Evolutionary conservation across 495 filamentous ascomycete species (phyloP), one percentile per base, ranked within the genome.

Genomic region (Hypoxylon fragiforme): DNA sequence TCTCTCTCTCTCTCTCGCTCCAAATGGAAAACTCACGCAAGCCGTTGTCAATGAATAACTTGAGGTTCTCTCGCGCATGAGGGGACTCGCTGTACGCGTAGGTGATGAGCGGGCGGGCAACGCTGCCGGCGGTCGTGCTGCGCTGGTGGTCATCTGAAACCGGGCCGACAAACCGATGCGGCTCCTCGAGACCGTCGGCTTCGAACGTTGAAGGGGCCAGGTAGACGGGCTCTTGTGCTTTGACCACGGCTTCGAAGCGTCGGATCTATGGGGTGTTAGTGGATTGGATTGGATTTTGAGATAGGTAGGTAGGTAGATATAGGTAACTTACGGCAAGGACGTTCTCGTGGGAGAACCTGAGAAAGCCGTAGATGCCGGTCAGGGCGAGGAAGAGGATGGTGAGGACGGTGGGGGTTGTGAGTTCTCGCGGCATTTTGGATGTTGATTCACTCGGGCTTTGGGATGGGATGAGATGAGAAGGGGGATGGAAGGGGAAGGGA

Each of bases 51-150:
- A 69, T 28, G 45, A 72, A 72, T 44, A 67, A 74, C 30, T 55
- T 15, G 12, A 72, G 31, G 45, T 70, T 74, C 15, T 44, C 44
- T 8, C 59, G 65, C 20, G 64, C 37, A 7, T 6, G 15, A 1
- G 42, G 46, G n/a, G 63, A 55, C 28, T 72, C 66, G 3, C 35
- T 37, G 43, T 72, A 74, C 20, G 51, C 58, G 35, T 72, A 74
- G 8, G 64, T 54, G 38, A 70, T 51, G 15, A 70, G 57, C 1
- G 44, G 51, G 1, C 50, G 45, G 7, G 18, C 1, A 18, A 31
- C n/a, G n/a, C n/a, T n/a, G n/a, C n/a, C n/a, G 2, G 21, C 14
- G 15, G 3, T 13, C 7, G 22, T 0, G 3, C 24, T 2, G 16
- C 26, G 18, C 32, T 38, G 31, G 18, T 45, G 8, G 2, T 8